Percentiles rank a stretch among this genome's conserved stretches.
These are phyloP conservation scores for Jaapia argillacea DNA, from an alignment of 768 basidiomycete species.

Conservation along the genomic window DNA sequence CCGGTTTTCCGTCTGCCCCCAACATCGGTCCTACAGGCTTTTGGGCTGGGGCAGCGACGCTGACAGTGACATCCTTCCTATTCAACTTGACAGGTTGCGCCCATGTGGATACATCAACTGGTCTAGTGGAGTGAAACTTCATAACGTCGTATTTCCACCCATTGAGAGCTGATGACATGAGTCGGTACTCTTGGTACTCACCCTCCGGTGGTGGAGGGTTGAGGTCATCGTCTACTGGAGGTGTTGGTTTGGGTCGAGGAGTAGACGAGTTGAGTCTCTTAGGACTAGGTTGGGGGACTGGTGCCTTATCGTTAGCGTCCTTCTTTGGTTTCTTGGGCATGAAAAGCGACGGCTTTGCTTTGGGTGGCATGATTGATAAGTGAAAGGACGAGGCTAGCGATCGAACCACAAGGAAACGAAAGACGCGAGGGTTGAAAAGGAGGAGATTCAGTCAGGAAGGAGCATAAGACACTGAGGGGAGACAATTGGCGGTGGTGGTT, in stretches of 20 bases:
- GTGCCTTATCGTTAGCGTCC: too few species aligned
- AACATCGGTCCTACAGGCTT: constrained; percentile 60
- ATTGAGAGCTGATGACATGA: constrained; percentile 71
- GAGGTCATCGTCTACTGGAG: constrained; percentile 14
- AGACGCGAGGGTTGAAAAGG: too few species aligned
- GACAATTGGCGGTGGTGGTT: too few species aligned
- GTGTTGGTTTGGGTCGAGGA: constrained; percentile 26
- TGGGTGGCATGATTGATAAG: too few species aligned
- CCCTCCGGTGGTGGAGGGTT: constrained; percentile 46
- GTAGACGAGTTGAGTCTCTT: too few species aligned
- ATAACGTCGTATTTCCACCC: constrained; percentile 91
- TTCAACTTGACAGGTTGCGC: constrained; percentile 75
- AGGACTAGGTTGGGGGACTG: too few species aligned
- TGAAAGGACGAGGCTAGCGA: too few species aligned
- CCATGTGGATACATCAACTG: constrained; percentile 63
- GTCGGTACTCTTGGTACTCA: constrained; percentile 64
- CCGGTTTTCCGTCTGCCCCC: constrained; percentile 77
- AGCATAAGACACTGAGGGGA: too few species aligned
- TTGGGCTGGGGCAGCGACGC: constrained; percentile 24
- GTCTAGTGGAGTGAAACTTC: constrained; percentile 77
- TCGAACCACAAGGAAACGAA: too few species aligned
- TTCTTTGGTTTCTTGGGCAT: constrained; percentile 74
- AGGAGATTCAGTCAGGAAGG: too few species aligned
- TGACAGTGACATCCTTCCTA: constrained; percentile 66
- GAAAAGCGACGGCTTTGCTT: too few species aligned